Conservation (phyloP, 176 grass and related monocot genomes). For the Zoysia japonica region DNA sequence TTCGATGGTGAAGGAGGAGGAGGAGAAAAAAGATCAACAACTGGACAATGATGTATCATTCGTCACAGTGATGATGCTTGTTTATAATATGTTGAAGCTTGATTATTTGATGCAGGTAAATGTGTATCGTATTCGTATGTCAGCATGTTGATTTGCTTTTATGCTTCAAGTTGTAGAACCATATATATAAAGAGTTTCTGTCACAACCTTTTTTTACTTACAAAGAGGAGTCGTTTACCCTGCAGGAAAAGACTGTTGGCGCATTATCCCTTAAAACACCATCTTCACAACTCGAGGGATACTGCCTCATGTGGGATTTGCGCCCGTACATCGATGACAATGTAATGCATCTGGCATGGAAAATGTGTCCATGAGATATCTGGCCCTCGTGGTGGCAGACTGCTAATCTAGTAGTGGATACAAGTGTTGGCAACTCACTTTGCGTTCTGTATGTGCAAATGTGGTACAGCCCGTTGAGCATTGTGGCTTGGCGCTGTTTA, state of each 20-base stretch:
- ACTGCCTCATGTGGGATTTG: conserved; percentile 77
- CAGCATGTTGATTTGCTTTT: not conserved
- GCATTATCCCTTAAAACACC: conserved; percentile 51
- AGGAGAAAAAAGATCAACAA: conserved; percentile 9
- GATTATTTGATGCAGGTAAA: conserved; percentile 67
- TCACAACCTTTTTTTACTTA: not conserved
- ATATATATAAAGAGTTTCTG: not conserved
- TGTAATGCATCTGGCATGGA: conserved; percentile 51
- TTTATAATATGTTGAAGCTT: conserved; percentile 69
- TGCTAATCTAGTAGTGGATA: not conserved
- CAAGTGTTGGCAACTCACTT: not conserved
- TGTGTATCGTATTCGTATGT: not conserved
- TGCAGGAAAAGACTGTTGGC: conserved; percentile 62
- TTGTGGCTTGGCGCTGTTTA: not conserved
- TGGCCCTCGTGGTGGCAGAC: not conserved
- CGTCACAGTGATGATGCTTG: conserved; percentile 40
- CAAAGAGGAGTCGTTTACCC: not conserved
- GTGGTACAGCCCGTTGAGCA: not conserved
- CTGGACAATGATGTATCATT: conserved; percentile 34
- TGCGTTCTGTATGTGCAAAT: not conserved
- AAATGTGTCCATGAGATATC: conserved; percentile 36
- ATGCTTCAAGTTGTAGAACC: not conserved
- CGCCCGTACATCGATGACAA: conserved; percentile 53
- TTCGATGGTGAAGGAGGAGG: conserved; percentile 42
- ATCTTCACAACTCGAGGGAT: conserved; percentile 54